Conservation (phyloP, 768 basidiomycete genomes). For the Russula earlei region DNA sequence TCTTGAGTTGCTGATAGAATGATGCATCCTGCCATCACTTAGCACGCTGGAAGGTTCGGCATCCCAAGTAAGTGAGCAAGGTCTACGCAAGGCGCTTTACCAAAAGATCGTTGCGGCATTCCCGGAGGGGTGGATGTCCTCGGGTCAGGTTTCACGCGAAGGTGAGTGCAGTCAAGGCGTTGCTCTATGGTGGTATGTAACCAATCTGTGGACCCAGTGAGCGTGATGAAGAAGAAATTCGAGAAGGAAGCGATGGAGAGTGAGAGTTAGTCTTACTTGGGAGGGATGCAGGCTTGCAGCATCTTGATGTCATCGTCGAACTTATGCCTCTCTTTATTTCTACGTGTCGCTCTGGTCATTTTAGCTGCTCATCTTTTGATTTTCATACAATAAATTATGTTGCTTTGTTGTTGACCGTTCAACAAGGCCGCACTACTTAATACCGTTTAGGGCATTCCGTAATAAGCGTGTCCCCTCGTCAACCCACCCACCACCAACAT, state of each 20-base stretch:
- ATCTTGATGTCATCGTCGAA: neutral
- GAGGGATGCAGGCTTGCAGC: neutral
- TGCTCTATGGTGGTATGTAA: neutral
- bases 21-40: neutral
- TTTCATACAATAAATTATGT: conserved; percentile 10
- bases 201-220: conserved; percentile 40
- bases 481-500: neutral
- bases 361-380: neutral
- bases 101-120: conserved; percentile 80
- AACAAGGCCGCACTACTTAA: no score
- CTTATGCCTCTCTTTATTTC: neutral
- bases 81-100: conserved; percentile 68
- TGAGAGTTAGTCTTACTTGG: conserved; percentile 26
- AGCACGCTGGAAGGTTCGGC: conserved; percentile 55
- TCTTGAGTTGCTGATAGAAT: neutral
- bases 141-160: conserved; percentile 80
- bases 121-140: conserved; percentile 78
- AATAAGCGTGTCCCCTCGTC: neutral
- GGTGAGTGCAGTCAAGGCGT: conserved; percentile 37
- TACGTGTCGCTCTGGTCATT: neutral
- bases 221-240: conserved; percentile 74
- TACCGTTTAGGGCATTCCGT: no score
- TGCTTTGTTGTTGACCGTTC: neutral
- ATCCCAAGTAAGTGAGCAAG: conserved; percentile 72
- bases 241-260: conserved; percentile 65